Evolutionary conservation across 2,329 filamentous ascomycete genomes (phyloP).

Genomic region (Penicillium brasilianum): DNA sequence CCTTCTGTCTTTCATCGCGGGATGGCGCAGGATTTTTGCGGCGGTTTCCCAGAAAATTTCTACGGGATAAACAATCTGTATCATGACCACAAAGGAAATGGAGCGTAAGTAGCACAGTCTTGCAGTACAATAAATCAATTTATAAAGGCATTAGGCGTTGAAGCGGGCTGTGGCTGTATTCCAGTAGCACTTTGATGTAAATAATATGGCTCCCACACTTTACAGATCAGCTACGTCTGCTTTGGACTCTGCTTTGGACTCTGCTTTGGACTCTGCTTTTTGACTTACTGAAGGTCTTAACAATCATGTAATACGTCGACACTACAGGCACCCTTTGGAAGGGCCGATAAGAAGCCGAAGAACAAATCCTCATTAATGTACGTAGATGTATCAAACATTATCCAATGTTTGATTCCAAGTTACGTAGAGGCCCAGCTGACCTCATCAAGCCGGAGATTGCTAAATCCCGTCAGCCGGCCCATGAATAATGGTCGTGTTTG

Average conservation of each 20-base stretch:
- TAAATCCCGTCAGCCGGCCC: not conserved
- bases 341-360: too few relatives aligned
- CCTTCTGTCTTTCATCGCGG: constrained; percentile 12
- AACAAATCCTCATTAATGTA: too few relatives aligned
- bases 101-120: constrained; percentile 30
- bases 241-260: not conserved
- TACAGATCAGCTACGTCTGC: too few relatives aligned
- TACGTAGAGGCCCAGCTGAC: not conserved
- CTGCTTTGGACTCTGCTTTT: not conserved
- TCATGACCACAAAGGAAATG: constrained; percentile 21
- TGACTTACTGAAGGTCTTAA: not conserved
- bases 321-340: too few relatives aligned
- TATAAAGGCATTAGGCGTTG: not conserved
- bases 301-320: too few relatives aligned
- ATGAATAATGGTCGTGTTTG: too few relatives aligned
- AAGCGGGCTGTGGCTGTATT: not conserved
- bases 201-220: not conserved
- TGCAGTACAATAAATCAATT: not conserved
- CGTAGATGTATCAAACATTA: too few relatives aligned
- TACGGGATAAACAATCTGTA: constrained; percentile 17
- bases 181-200: not conserved
- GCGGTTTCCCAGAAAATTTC: constrained; percentile 18
- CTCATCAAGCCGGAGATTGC: not conserved
- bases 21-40: constrained; percentile 15
- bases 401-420: too few relatives aligned